phyloP scores from a whole-genome alignment of 2,329 filamentous ascomycete species.

The Pseudohalonectria lignicola region DNA sequence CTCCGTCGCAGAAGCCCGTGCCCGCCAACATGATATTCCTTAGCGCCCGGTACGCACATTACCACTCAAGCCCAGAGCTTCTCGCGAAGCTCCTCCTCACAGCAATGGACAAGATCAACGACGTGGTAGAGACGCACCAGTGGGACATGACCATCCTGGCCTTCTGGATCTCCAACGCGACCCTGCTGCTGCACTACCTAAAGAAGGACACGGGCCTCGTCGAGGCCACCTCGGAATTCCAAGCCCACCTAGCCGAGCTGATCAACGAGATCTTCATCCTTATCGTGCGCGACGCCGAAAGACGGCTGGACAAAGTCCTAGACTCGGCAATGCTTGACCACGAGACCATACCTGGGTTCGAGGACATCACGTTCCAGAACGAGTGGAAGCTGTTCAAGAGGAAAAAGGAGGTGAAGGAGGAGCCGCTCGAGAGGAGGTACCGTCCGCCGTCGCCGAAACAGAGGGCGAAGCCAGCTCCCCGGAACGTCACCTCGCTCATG shows the following conservation, averaged over 20 bases:
- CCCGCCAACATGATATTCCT: slow-evolving; percentile 96
- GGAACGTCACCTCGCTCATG: slow-evolving; percentile 89
- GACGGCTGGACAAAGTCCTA: slow-evolving; percentile 90
- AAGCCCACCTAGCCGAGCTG: slow-evolving; percentile 84
- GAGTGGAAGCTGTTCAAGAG: slow-evolving; percentile 97
- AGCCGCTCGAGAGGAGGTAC: slow-evolving; percentile 82
- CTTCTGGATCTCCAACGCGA: slow-evolving; percentile 98
- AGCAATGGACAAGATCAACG: slow-evolving; percentile 93
- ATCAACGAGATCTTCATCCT: slow-evolving; percentile 98
- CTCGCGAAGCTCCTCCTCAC: slow-evolving; percentile 69
- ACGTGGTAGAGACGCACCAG: slow-evolving; percentile 87
- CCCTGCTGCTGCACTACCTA: slow-evolving; percentile 86
- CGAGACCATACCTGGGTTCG: slow-evolving; percentile 94
- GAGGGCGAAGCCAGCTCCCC: slow-evolving; percentile 80
- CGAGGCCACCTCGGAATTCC: slow-evolving; percentile 75
- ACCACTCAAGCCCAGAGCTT: slow-evolving; percentile 81
- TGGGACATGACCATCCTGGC: slow-evolving; percentile 99
- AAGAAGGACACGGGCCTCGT: slow-evolving; percentile 85
- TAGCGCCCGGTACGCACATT: slow-evolving; percentile 90
- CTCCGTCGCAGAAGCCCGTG: slow-evolving; percentile 93
- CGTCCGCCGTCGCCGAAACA: slow-evolving; percentile 89
- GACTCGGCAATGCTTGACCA: slow-evolving; percentile 93
- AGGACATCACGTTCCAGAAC: slow-evolving; percentile 93
- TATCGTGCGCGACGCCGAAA: slow-evolving; percentile 90
- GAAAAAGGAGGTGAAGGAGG: slow-evolving; percentile 81